Evolutionary conservation across 352 stramenopile genomes (phyloP).

Genomic region (Phytophthora pseudosyringae): DNA sequence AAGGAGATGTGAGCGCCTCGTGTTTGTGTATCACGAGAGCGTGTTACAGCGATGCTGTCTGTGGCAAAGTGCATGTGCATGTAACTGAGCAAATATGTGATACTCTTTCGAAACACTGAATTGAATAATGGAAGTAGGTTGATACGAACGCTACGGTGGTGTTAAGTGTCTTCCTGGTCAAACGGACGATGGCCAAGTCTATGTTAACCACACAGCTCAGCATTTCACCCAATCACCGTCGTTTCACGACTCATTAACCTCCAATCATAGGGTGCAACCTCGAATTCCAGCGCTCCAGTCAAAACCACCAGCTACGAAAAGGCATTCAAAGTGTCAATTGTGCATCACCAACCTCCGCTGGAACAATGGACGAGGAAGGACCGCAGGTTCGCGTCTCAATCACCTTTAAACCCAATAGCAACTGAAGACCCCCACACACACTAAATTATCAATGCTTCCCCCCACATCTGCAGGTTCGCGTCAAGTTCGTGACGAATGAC

Average conservation of each 20-base stretch:
- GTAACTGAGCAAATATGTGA: too few species aligned
- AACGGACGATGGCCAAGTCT: too few species aligned
- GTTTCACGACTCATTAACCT: not conserved
- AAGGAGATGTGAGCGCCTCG: constrained; percentile 50
- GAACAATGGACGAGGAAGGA: constrained; percentile 47
- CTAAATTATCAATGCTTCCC: not conserved
- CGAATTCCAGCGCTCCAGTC: constrained; percentile 26
- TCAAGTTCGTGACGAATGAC: constrained; percentile 93
- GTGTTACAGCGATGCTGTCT: too few species aligned
- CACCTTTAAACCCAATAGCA: not conserved
- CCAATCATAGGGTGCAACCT: constrained; percentile 9
- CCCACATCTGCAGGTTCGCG: constrained; percentile 62
- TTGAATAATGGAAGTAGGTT: too few species aligned
- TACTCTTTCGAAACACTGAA: too few species aligned
- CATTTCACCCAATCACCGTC: constrained; percentile 11
- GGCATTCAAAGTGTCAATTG: constrained; percentile 28
- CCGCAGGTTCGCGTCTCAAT: constrained; percentile 31
- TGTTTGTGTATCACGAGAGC: too few species aligned
- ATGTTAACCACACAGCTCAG: constrained; percentile 2
- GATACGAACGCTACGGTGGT: too few species aligned
- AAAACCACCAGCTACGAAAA: constrained; percentile 25
- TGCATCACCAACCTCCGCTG: constrained; percentile 6
- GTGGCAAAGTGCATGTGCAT: too few species aligned
- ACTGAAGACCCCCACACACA: not conserved
- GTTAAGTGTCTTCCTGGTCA: too few species aligned